A percentile compares a stretch with the other conserved stretches of the same genome.
Evolutionary conservation across 2,329 filamentous ascomycete genomes (phyloP).

Genomic region (Cladosporium velox): DNA sequence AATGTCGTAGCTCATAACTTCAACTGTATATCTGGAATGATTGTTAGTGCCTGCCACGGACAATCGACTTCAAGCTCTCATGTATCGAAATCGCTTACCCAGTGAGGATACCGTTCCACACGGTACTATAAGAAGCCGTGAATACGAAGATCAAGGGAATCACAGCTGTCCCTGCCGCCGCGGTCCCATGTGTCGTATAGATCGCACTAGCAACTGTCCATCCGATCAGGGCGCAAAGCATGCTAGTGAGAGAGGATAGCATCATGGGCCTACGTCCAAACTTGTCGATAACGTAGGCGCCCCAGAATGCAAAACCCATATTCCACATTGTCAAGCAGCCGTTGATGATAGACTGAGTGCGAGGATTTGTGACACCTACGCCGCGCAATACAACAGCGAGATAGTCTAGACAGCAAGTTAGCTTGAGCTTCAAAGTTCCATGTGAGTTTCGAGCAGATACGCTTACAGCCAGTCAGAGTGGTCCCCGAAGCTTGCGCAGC

Average conservation of each 20-base stretch:
- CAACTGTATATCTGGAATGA: slow-evolving; percentile 39
- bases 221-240: slow-evolving; percentile 33
- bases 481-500: slow-evolving; percentile 60
- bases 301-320: slow-evolving; percentile 48
- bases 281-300: slow-evolving; percentile 33
- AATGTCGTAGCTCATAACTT: slow-evolving; percentile 47
- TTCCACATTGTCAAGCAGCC: slow-evolving; percentile 60
- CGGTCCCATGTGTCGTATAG: slow-evolving; percentile 25
- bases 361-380: slow-evolving; percentile 34
- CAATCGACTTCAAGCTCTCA: too few species aligned
- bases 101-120: slow-evolving; percentile 43
- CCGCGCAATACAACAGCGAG: slow-evolving; percentile 32
- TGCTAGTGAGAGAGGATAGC: slow-evolving; percentile 35
- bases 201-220: slow-evolving; percentile 38
- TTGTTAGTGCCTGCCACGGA: not conserved
- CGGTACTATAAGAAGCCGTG: slow-evolving; percentile 34
- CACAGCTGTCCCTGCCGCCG: slow-evolving; percentile 28
- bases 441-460: too few species aligned
- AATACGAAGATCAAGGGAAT: slow-evolving; percentile 30
- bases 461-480: slow-evolving; percentile 43
- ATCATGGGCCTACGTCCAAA: slow-evolving; percentile 32
- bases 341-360: slow-evolving; percentile 42
- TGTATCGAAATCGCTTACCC: slow-evolving; percentile 22
- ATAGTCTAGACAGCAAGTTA: slow-evolving; percentile 25
- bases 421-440: not conserved